A percentile compares a stretch with the other conserved stretches of the same genome.
These are phyloP conservation scores for Candida maltosa DNA, from an alignment of 805 yeast species.

Conservation along the genomic window DNA sequence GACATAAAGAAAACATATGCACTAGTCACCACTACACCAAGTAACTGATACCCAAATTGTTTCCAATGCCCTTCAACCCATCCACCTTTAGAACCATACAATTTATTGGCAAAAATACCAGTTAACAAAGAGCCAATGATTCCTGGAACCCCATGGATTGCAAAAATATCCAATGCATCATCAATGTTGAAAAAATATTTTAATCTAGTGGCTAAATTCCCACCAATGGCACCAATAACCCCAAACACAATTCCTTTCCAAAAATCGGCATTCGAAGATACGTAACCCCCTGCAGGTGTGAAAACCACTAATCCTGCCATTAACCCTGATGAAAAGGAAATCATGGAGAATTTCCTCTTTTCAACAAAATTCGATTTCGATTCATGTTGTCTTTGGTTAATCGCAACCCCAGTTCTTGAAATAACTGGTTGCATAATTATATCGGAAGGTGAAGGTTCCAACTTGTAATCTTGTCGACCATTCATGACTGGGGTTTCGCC, in stretches of 20 bases:
- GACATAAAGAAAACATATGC: constrained; percentile 32
- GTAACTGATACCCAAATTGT: constrained; percentile 38
- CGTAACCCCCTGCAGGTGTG: constrained; percentile 43
- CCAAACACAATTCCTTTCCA: constrained; percentile 43
- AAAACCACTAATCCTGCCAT: constrained; percentile 41
- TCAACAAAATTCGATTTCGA: constrained; percentile 12
- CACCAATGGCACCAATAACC: constrained; percentile 30
- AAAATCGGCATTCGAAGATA: constrained; percentile 29
- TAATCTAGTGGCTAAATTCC: constrained; percentile 37
- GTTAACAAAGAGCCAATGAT: constrained; percentile 37
- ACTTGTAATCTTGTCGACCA: background rate
- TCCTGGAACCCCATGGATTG: constrained; percentile 42
- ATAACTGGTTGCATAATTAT: constrained; percentile 4
- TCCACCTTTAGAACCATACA: constrained; percentile 34
- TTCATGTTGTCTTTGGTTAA: constrained; percentile 16
- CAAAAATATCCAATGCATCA: constrained; percentile 42
- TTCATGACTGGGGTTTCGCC: constrained; percentile 9
- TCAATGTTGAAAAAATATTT: constrained; percentile 37
- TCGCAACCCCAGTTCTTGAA: constrained; percentile 14
- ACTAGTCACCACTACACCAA: constrained; percentile 33
- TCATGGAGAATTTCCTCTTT: constrained; percentile 31
- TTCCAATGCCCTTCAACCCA: constrained; percentile 40
- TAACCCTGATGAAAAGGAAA: constrained; percentile 37
- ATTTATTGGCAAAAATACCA: constrained; percentile 35
- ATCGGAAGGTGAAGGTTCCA: background rate